A percentile compares a stretch with the other conserved stretches of the same genome.
Evolutionary conservation across 371 early-diverging fungal genomes (phyloP).

Genomic region (Mortierella polycephala): DNA sequence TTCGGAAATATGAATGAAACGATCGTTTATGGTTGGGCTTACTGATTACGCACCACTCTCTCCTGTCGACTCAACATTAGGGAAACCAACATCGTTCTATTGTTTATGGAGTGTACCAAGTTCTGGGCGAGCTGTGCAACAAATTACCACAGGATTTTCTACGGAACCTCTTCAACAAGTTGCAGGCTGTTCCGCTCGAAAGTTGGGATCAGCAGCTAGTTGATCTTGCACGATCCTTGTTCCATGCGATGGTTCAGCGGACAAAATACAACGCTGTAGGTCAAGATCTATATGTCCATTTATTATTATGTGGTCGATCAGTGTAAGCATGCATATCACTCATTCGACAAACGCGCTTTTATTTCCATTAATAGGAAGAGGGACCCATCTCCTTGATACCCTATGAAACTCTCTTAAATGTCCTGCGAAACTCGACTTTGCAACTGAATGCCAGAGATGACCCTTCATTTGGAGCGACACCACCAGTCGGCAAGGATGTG

Average conservation of each 20-base stretch:
- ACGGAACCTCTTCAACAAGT: constrained; percentile 49
- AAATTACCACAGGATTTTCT: constrained; percentile 47
- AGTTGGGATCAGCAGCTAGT: constrained; percentile 53
- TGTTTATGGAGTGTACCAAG: constrained; percentile 59
- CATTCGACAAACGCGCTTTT: neutral
- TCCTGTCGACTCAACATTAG: constrained; percentile 6
- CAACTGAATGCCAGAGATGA: constrained; percentile 38
- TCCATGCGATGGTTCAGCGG: constrained; percentile 51
- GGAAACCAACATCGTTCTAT: constrained; percentile 62
- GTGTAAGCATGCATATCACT: neutral
- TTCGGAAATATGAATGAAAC: too few species aligned
- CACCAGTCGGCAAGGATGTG: constrained; percentile 43
- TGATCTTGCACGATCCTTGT: constrained; percentile 47
- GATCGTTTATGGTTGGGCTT: neutral
- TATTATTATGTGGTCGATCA: neutral
- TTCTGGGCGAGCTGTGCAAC: constrained; percentile 52
- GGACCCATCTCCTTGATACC: constrained; percentile 50
- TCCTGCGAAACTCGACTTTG: constrained; percentile 51
- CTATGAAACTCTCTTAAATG: constrained; percentile 54
- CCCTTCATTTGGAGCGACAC: constrained; percentile 27
- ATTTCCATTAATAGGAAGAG: constrained; percentile 22
- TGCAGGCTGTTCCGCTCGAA: constrained; percentile 48
- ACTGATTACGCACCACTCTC: neutral
- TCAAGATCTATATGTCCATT: neutral
- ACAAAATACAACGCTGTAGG: constrained; percentile 35